Percentiles rank a stretch among this genome's conserved stretches.
Conservation (phyloP, 2,329 filamentous ascomycete genomes). For the Aspergillus felis region DNA sequence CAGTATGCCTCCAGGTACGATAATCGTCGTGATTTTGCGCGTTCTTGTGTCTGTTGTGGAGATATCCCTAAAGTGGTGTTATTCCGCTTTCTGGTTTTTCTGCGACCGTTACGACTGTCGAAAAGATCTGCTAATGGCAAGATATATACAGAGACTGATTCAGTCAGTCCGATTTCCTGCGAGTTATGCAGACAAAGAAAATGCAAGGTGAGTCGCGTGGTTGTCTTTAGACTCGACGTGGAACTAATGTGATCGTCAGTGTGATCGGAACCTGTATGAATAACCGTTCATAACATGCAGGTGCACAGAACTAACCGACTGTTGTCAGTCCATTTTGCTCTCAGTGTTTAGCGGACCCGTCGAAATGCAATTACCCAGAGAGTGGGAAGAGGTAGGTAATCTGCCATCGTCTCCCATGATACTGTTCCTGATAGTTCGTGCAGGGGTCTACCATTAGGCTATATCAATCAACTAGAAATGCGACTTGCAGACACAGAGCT, state of each 20-base stretch:
- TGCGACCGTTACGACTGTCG: background rate
- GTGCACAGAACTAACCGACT: slow-evolving; percentile 3
- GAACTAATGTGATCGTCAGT: slow-evolving; percentile 5
- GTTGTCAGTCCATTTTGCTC: slow-evolving; percentile 10
- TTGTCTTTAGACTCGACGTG: too few relatives aligned
- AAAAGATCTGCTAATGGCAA: background rate
- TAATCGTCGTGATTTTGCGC: background rate
- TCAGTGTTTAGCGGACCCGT: slow-evolving; percentile 10
- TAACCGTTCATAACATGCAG: background rate
- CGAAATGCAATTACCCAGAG: slow-evolving; percentile 15
- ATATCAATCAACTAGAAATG: slow-evolving; percentile 38
- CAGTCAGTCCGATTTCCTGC: slow-evolving; percentile 8
- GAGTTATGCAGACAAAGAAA: slow-evolving; percentile 17
- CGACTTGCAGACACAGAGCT: slow-evolving; percentile 31
- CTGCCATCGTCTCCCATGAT: background rate
- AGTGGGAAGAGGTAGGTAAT: slow-evolving; percentile 14
- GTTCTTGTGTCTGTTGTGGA: background rate
- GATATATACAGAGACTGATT: background rate
- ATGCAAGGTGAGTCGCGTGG: slow-evolving; percentile 11
- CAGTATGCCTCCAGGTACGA: background rate
- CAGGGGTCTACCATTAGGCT: slow-evolving; percentile 29
- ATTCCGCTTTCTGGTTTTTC: too few relatives aligned
- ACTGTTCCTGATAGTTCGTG: background rate
- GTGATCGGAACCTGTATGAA: slow-evolving; percentile 14
- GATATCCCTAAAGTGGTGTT: too few relatives aligned